Conservation (phyloP, 2,329 filamentous ascomycete genomes). For the Chalara sp. region DNA sequence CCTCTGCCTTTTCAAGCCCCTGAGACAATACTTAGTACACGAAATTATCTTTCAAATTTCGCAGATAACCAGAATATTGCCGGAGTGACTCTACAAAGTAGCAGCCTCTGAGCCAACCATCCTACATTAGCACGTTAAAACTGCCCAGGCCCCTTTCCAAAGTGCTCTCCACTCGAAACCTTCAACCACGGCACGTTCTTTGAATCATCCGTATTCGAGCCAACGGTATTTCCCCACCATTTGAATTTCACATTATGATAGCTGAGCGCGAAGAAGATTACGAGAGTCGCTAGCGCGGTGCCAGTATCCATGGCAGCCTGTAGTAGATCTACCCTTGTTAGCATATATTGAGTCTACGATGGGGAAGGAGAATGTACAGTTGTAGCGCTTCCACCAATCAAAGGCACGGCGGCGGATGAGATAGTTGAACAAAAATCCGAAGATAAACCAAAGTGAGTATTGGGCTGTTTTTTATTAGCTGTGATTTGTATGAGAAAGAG, state of each 20-base stretch:
- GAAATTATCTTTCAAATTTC: no score
- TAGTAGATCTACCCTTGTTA: constrained; percentile 50
- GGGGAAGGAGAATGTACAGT: constrained; percentile 32
- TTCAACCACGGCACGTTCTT: background rate
- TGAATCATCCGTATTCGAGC: constrained; percentile 4
- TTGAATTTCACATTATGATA: constrained; percentile 49
- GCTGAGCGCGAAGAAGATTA: constrained; percentile 64
- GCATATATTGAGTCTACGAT: background rate
- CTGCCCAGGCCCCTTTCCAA: background rate
- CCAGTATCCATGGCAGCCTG: constrained; percentile 65
- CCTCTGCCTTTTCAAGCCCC: no score
- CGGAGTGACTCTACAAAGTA: no score
- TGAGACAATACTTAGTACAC: no score
- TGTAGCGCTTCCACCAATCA: constrained; percentile 69
- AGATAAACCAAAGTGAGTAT: constrained; percentile 63
- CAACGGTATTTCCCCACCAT: constrained; percentile 60
- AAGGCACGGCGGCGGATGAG: constrained; percentile 57
- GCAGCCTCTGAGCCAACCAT: no score
- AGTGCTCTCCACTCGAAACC: background rate
- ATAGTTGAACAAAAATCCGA: constrained; percentile 64
- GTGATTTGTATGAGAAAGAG: no score
- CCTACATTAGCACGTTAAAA: background rate
- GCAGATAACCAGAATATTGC: no score
- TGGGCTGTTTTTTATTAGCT: constrained; percentile 46
- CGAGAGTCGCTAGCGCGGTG: constrained; percentile 57